These are phyloP conservation scores for Neobulgaria alba DNA, from an alignment of 2,329 filamentous ascomycete species.

Conservation along the genomic window DNA sequence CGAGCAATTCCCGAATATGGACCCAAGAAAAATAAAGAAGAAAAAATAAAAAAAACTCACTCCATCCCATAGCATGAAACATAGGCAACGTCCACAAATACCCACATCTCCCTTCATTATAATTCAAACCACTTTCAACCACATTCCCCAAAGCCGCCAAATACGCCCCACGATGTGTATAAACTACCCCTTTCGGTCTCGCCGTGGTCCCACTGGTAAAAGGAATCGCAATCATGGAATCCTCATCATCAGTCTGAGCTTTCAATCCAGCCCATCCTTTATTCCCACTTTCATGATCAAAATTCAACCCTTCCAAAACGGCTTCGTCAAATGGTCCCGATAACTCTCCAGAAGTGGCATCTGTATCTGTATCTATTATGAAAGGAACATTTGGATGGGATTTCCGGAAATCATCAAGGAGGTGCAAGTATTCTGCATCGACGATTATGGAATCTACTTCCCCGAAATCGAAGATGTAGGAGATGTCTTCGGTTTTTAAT, in stretches of 20 bases:
- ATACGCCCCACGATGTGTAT: conserved; percentile 81
- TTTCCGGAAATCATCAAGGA: conserved; percentile 60
- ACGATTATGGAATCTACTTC: conserved; percentile 83
- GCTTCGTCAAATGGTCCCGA: conserved; percentile 77
- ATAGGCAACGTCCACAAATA: conserved; percentile 92
- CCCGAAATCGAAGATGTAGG: conserved; percentile 82
- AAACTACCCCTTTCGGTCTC: conserved; percentile 84
- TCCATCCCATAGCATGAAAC: conserved; percentile 57
- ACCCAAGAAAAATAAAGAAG: no score
- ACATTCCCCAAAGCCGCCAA: conserved; percentile 78
- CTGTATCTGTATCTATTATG: conserved; percentile 68
- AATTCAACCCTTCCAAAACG: conserved; percentile 67
- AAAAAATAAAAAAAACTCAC: no score
- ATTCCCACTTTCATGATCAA: conserved; percentile 57
- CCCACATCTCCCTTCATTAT: conserved; percentile 51
- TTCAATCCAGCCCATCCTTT: conserved; percentile 73
- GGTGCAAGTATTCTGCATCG: conserved; percentile 66
- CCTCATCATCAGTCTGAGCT: conserved; percentile 60
- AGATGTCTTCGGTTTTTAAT: conserved; percentile 75
- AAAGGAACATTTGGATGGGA: conserved; percentile 56
- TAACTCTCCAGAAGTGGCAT: conserved; percentile 63
- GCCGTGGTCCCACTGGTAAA: conserved; percentile 51
- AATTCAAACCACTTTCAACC: conserved; percentile 80
- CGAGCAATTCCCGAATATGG: no score
- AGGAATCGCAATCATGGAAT: conserved; percentile 57